These are phyloP conservation scores for Pseudogymnoascus destructans DNA, from an alignment of 2,329 filamentous ascomycete species.

Conservation along the genomic window DNA sequence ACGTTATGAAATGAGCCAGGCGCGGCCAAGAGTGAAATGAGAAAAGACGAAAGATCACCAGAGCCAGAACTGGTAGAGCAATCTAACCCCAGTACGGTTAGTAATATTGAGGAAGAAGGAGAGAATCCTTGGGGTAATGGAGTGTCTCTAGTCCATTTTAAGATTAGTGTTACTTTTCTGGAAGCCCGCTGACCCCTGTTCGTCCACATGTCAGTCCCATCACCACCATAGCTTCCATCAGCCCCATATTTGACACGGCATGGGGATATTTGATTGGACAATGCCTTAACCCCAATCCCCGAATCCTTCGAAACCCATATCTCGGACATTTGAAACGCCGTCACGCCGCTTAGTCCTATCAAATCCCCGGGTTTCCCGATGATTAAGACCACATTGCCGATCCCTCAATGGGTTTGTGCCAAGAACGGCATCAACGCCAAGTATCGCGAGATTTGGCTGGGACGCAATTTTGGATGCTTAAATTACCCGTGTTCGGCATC, in stretches of 20 bases:
- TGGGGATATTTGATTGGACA: not conserved
- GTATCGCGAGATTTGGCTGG: not conserved
- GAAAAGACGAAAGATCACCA: not conserved
- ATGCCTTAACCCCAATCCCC: not conserved
- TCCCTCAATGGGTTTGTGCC: not conserved
- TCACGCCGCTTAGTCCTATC: not conserved
- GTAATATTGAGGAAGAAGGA: not conserved
- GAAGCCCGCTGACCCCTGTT: not conserved
- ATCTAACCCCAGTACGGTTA: not conserved
- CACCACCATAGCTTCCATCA: not conserved
- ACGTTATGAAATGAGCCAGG: not conserved
- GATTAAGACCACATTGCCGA: not conserved
- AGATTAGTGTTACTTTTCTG: not conserved
- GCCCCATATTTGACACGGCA: not conserved
- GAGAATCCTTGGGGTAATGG: not conserved
- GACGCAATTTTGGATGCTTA: not conserved
- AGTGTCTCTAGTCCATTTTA: not conserved
- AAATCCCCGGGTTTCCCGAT: not conserved
- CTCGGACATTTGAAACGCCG: slow-evolving; percentile 5
- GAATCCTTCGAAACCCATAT: not conserved
- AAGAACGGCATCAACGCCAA: not conserved
- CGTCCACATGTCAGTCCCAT: not conserved
- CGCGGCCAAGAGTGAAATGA: not conserved
- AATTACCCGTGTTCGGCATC: not conserved
- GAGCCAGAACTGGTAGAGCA: not conserved